Evolutionary conservation across 768 basidiomycete species (phyloP).

Genomic region (Crepidotus variabilis): DNA sequence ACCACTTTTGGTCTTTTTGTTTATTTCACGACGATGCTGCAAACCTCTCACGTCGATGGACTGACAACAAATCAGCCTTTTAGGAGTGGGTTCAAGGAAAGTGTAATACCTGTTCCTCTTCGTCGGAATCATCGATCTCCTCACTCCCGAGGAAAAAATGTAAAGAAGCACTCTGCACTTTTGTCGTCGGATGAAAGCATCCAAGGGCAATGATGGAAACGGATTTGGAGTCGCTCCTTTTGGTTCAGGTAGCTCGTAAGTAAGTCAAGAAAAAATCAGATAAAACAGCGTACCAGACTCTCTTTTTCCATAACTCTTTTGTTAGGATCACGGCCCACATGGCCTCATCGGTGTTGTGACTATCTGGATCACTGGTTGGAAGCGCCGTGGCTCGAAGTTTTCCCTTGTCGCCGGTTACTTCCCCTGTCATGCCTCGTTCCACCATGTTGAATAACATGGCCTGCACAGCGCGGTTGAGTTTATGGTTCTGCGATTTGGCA

Average conservation of each 20-base stretch:
- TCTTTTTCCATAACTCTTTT: conserved; percentile 92
- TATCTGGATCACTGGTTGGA: conserved; percentile 32
- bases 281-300: conserved; percentile 61
- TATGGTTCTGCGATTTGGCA: conserved; percentile 84
- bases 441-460: conserved; percentile 96
- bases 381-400: conserved; percentile 48
- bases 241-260: conserved; percentile 1
- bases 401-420: conserved; percentile 82
- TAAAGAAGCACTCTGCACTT: conserved; percentile 91
- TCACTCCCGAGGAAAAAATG: conserved; percentile 97
- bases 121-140: conserved; percentile 68
- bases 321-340: conserved; percentile 97
- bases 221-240: conserved; percentile 85
- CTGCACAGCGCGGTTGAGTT: conserved; percentile 93
- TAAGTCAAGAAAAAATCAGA: background rate
- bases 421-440: conserved; percentile 83
- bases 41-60: conserved; percentile 67
- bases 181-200: conserved; percentile 89
- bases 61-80: conserved; percentile 27
- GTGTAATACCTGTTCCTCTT: conserved; percentile 41
- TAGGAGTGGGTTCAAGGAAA: background rate
- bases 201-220: conserved; percentile 90
- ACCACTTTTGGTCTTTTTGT: conserved; percentile 84
- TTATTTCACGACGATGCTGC: conserved; percentile 86
- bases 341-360: conserved; percentile 72